Evolutionary conservation across 495 filamentous ascomycete species (phyloP).

Genomic region (Penicillium nucicola): DNA sequence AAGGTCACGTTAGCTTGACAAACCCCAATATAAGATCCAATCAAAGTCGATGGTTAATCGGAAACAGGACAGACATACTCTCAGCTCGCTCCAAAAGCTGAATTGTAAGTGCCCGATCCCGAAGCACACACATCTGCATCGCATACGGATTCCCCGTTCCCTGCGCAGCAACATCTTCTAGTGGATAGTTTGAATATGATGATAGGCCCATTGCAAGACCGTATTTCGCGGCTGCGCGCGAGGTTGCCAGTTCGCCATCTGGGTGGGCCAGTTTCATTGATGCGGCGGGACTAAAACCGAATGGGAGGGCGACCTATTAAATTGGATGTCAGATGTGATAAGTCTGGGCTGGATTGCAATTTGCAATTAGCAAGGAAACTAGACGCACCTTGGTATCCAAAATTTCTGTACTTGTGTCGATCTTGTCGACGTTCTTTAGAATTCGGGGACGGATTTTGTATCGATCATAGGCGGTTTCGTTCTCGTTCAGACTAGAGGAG

Average conservation of each 20-base stretch:
- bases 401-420: constrained; percentile 47
- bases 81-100: constrained; percentile 85
- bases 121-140: constrained; percentile 90
- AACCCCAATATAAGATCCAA: not conserved
- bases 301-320: constrained; percentile 64
- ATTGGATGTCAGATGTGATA: constrained; percentile 6
- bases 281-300: constrained; percentile 85
- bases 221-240: constrained; percentile 73
- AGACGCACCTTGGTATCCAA: constrained; percentile 34
- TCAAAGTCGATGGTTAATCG: no score
- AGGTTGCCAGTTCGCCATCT: constrained; percentile 81
- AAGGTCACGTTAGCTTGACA: not conserved
- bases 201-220: constrained; percentile 59
- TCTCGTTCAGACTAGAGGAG: constrained; percentile 40
- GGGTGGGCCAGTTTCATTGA: constrained; percentile 81
- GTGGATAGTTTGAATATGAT: constrained; percentile 46
- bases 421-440: constrained; percentile 47
- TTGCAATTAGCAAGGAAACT: not conserved
- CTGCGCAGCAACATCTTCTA: constrained; percentile 50
- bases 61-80: constrained; percentile 27
- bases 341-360: not conserved
- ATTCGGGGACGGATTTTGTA: constrained; percentile 57
- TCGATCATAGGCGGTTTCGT: constrained; percentile 48
- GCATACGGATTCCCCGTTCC: constrained; percentile 42
- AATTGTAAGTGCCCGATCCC: constrained; percentile 81